Base-by-base conservation (phyloP, 2,329 filamentous ascomycete species). In the Sporothrix inflata region DNA sequence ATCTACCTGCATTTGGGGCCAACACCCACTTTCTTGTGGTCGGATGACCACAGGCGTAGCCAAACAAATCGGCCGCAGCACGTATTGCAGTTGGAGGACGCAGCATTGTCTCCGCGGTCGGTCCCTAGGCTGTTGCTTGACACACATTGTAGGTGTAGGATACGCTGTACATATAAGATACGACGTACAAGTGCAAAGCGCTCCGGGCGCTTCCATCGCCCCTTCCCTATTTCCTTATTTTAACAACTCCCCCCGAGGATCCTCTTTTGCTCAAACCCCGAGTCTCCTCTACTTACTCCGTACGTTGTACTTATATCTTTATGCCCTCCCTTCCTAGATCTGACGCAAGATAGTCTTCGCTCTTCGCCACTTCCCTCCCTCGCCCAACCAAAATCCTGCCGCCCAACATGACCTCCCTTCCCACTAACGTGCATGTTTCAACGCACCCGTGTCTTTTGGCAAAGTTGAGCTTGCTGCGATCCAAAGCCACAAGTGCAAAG, bases 401-500 rank as follows among this genome's bases (percentile, higher is more conserved):
- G 4, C 9, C 21, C 38, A 71, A 30, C 21, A 76, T 74, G 74
- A 12, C 73, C 16, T 38, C 71, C 12, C 81, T 90, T 57, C 88
- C 88, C 11, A 75, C 86, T 76, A 90, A 91, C 78, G 88, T 91
- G 74, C 93, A 96, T 83, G 84, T 97, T 79, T 97, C 94, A 51
- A 85, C 84, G 19, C 95, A 98, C 81, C 95, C 95, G 47, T 97
- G 93, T 82, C 86, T 98, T 55, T 86, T 88, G 77, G 93, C 92
- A 77, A 98, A 98, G 85, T 89, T 98, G 78, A 94, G 92, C 76
- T 93, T 96, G 83, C 89, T 98, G 63, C 91, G 95, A 73, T 96
- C 93, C 53, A 85, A 88, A 72, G 86, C 84, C 55, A 89, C 92
- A 68, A 88, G 86, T 73, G 86, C 93, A 3, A 87, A 90, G 73